Percentiles rank a stretch among this genome's conserved stretches.
These are phyloP conservation scores for Hypholoma fasciculare DNA, from an alignment of 768 basidiomycete species.

Conservation along the genomic window DNA sequence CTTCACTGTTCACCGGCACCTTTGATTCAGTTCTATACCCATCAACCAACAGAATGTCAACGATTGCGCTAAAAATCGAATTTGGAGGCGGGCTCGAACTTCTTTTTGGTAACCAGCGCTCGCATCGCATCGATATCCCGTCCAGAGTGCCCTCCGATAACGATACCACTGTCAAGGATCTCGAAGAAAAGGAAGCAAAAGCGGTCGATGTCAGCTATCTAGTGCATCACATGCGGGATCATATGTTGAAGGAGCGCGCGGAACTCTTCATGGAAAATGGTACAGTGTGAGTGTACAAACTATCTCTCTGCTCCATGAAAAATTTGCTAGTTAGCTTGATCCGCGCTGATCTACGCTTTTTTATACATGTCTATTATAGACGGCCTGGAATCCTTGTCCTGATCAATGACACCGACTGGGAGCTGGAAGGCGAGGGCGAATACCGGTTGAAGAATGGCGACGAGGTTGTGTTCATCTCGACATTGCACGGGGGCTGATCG, in stretches of 20 bases:
- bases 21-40: too few relatives aligned
- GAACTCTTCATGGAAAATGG: slow-evolving; percentile 89
- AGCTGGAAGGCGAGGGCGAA: slow-evolving; percentile 91
- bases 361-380: slow-evolving; percentile 35
- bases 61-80: slow-evolving; percentile 59
- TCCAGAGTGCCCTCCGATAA: slow-evolving; percentile 38
- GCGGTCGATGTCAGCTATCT: slow-evolving; percentile 72
- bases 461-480: slow-evolving; percentile 96
- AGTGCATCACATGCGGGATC: slow-evolving; percentile 74
- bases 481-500: slow-evolving; percentile 83
- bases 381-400: slow-evolving; percentile 96
- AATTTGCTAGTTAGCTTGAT: slow-evolving; percentile 1
- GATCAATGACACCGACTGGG: slow-evolving; percentile 98
- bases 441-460: slow-evolving; percentile 78
- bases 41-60: slow-evolving; percentile 10
- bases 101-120: slow-evolving; percentile 71
- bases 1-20: too few relatives aligned
- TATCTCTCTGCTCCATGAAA: background rate
- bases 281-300: slow-evolving; percentile 66
- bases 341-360: background rate
- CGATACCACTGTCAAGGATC: slow-evolving; percentile 19
- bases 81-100: slow-evolving; percentile 88
- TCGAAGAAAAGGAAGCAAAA: slow-evolving; percentile 28
- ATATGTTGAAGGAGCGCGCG: slow-evolving; percentile 78
- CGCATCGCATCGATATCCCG: slow-evolving; percentile 59